phyloP scores from a whole-genome alignment of 208 protist species.

The Trypanosoma mega region DNA sequence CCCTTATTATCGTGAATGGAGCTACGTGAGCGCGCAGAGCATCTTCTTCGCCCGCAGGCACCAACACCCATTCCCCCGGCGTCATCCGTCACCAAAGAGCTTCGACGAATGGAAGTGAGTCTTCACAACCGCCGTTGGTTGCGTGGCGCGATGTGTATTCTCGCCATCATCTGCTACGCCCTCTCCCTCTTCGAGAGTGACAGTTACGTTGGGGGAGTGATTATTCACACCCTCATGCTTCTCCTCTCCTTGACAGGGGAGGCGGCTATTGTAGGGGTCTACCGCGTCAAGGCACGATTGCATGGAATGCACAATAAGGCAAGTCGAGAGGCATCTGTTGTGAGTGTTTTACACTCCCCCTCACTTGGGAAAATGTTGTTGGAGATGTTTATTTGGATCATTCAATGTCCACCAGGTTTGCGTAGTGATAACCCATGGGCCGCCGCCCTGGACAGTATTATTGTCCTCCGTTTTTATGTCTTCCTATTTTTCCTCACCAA shows the following conservation, averaged over 20 bases:
- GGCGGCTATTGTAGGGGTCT: constrained; percentile 48
- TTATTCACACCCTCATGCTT: constrained; percentile 53
- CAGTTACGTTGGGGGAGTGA: constrained; percentile 27
- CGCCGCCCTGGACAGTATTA: constrained; percentile 47
- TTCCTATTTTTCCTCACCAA: constrained; percentile 51
- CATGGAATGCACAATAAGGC: constrained; percentile 46
- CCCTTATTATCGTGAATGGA: constrained; percentile 24
- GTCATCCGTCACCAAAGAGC: constrained; percentile 21
- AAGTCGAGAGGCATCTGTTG: constrained; percentile 4
- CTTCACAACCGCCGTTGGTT: constrained; percentile 41
- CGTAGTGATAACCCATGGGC: constrained; percentile 23
- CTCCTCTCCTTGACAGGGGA: constrained; percentile 45
- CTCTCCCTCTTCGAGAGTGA: constrained; percentile 54
- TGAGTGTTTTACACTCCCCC: constrained; percentile 60
- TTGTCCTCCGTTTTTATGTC: constrained; percentile 69
- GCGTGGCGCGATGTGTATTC: constrained; percentile 52
- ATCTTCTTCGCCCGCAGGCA: constrained; percentile 36
- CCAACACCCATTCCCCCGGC: constrained; percentile 36
- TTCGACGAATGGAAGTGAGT: constrained; percentile 48
- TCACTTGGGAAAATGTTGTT: constrained; percentile 30
- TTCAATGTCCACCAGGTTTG: constrained; percentile 57
- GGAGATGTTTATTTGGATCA: constrained; percentile 72
- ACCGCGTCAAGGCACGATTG: constrained; percentile 55
- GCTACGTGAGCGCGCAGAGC: constrained; percentile 43
- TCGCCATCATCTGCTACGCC: constrained; percentile 44